Conservation (phyloP, 2,329 filamentous ascomycete species). For the Ophiostoma australiae region DNA sequence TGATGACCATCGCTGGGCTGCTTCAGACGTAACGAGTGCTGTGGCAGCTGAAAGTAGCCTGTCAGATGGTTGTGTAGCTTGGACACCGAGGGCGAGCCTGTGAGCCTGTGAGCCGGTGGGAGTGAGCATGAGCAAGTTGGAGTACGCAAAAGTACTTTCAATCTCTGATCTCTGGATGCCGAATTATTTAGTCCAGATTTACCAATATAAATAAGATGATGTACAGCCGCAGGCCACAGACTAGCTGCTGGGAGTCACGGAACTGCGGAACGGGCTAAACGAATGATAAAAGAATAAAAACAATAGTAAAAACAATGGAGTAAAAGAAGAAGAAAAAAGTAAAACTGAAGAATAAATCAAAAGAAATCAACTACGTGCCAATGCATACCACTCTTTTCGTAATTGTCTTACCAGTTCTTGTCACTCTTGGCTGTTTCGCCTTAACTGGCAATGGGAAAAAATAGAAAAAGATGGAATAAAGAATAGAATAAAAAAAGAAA, state of each 20-base stretch:
- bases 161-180: background rate
- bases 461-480: too few species aligned
- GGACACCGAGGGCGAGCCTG: background rate
- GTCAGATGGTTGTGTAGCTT: background rate
- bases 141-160: background rate
- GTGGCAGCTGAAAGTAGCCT: background rate
- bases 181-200: background rate
- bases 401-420: background rate
- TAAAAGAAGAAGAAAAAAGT: background rate
- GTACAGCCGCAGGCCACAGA: background rate
- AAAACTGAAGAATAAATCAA: background rate
- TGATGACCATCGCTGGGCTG: background rate
- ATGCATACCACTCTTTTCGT: background rate
- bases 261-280: background rate
- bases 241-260: background rate
- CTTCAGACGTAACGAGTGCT: background rate
- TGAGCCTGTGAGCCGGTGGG: background rate
- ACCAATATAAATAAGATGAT: too few species aligned
- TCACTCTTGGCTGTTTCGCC: slow-evolving; percentile 2
- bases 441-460: too few species aligned
- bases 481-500: background rate
- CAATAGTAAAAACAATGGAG: too few species aligned
- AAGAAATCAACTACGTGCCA: background rate
- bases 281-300: background rate
- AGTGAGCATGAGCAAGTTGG: background rate